Conservation (phyloP, 805 yeast genomes). For the Candida piceae region DNA sequence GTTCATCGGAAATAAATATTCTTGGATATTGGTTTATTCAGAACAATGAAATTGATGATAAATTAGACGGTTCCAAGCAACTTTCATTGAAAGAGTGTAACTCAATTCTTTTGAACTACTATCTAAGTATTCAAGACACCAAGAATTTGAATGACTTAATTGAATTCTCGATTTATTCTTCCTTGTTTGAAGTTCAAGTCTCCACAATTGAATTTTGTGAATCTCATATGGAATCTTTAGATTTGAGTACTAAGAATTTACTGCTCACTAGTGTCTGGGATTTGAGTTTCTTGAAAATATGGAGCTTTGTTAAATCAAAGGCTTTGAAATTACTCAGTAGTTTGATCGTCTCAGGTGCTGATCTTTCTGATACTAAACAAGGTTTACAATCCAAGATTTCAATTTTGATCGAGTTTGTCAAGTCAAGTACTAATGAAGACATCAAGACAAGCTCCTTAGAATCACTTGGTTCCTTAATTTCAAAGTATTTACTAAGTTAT, state of each 20-base stretch:
- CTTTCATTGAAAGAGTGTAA: constrained; percentile 35
- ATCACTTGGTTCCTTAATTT: constrained; percentile 37
- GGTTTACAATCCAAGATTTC: constrained; percentile 21
- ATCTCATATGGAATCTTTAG: neutral
- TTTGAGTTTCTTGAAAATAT: constrained; percentile 22
- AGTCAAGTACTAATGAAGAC: constrained; percentile 35
- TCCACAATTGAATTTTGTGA: constrained; percentile 33
- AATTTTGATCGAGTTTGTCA: constrained; percentile 27
- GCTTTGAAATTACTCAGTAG: constrained; percentile 32
- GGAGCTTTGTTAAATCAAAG: constrained; percentile 43
- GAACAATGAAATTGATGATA: constrained; percentile 22
- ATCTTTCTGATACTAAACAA: constrained; percentile 7
- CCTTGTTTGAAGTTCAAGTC: constrained; percentile 41
- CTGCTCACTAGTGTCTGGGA: constrained; percentile 20
- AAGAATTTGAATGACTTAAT: constrained; percentile 25
- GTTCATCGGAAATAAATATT: constrained; percentile 8
- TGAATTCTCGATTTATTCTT: constrained; percentile 33
- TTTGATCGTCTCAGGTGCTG: constrained; percentile 10
- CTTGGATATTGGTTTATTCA: constrained; percentile 34
- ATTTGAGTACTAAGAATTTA: constrained; percentile 1
- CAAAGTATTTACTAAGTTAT: neutral
- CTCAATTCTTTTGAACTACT: constrained; percentile 26
- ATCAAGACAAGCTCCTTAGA: constrained; percentile 46
- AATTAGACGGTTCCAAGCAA: constrained; percentile 47
- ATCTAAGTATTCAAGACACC: constrained; percentile 12